Evolutionary conservation across 2,329 filamentous ascomycete species (phyloP).

Genomic region (Dactylonectria estremocensis): DNA sequence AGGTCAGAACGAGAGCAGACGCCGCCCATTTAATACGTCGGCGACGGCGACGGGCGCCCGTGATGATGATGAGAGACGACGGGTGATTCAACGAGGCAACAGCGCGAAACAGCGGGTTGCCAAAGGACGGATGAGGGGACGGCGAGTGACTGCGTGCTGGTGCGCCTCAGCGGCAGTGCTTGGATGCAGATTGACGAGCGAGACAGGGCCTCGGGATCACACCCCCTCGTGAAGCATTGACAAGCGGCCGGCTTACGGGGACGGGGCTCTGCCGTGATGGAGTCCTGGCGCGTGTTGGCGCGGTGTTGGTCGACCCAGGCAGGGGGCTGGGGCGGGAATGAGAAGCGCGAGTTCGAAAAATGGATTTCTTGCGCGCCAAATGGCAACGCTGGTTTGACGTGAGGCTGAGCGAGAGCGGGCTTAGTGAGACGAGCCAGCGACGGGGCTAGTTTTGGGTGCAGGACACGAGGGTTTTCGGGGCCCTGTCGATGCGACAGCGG

Average conservation of each 20-base stretch:
- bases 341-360: not conserved
- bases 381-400: not conserved
- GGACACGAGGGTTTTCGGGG: too few species aligned
- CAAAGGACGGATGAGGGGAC: too few species aligned
- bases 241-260: not conserved
- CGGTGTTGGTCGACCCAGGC: not conserved
- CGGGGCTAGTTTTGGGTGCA: not conserved
- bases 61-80: not conserved
- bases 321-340: not conserved
- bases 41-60: not conserved
- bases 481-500: not conserved
- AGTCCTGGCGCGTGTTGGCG: not conserved
- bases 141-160: not conserved
- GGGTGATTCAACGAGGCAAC: not conserved
- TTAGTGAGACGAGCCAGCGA: not conserved
- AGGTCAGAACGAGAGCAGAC: constrained; percentile 45
- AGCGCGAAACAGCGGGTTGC: not conserved
- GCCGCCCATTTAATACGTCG: constrained; percentile 45
- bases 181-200: not conserved
- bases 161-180: not conserved
- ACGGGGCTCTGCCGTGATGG: not conserved
- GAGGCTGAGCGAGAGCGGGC: not conserved
- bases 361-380: not conserved
- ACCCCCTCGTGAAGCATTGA: not conserved
- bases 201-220: not conserved